Base-by-base conservation (phyloP, 768 basidiomycete genomes). In the Russula sp. region DNA sequence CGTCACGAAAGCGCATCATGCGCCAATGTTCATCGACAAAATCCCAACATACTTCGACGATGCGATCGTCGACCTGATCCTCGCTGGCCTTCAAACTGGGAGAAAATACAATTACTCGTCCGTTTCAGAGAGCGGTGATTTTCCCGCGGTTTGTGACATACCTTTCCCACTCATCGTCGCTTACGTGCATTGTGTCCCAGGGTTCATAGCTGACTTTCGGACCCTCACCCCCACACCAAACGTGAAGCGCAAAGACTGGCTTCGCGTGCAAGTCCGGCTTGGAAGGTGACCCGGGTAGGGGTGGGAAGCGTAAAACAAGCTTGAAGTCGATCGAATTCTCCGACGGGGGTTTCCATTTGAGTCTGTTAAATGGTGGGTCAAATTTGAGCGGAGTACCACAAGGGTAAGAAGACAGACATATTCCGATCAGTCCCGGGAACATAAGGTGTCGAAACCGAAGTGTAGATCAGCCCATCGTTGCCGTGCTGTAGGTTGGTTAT, bases 271-370 rank as follows among this genome's bases (percentile, higher is more conserved):
- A 88, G 69, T 98, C 93, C 1, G 93, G 90, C 67, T 84, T 74
- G 7, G 74, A 67, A 0, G 82, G 78, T 55, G 85, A 73, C 25
- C 75, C 74, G 16, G 71, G 70, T 4, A 75, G 72, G 1, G 93
- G 83, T 0, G 96, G 94, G 72, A 98, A 99, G 36, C 93, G 87
- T n/a, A 99, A 77, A 52, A 94, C 82, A 34, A 98, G 86, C 72
- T 93, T 93, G 79, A 99, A 98, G 73, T 99, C 97, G 68, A 98
- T 88, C 1, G 94, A 95, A 72, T 99, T 99, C 71, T 98, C 96
- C 2, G 88, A 90, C 0, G 97, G 94, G 1, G 95, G 94, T 73
- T 99, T 99, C 97, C 97, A 99, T 74, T 99, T 99, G 70, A 99
- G 73, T 65, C 96, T 98, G 68, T 34, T 22, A n/a, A 66, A 32